Evolutionary conservation across 768 basidiomycete species (phyloP), one percentile per base, ranked within the genome.

Genomic region (Suillus tomentosus): DNA sequence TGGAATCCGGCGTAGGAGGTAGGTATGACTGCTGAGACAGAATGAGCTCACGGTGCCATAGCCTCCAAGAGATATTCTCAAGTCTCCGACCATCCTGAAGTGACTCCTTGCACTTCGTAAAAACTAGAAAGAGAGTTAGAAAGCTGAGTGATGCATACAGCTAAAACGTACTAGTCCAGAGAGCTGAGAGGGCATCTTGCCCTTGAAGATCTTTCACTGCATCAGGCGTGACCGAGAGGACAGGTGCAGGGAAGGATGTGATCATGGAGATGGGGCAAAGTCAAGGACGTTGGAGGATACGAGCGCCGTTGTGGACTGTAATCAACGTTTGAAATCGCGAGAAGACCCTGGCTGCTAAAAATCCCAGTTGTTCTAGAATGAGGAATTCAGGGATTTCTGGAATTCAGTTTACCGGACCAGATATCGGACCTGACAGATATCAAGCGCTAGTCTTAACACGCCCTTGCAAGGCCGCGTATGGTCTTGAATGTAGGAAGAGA

Each of bases 41-140:
- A 60, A 81, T 73, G 70, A 90, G 79, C 66, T 90, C 85, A 67
- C 87, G 84, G 72, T 90, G 85, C 89, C 92, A 92, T 9, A 95
- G 78, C 60, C 94, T 80, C 94, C 94, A 96, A 3, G 90, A 87
- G 61, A 95, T 88, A 71, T 96, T 94, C 77, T 95, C 94, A 36
- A 95, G 82, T 36, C 94, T 78, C 7, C 80, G 82, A n/a, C 94
- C 94, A 69, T 95, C 89, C 69, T 89, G 84, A 3, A 95, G 79
- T 2, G 87, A 87, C 67, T 85, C 83, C 75, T 91, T 92, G 79
- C 90, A 93, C 74, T 92, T 92, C 60, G 91, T 86, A 71, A 95
- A 94, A 8, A 95, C 94, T 93, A 68, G 57, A 60, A 62, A 61
- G 31, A 61, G 6, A 62, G 15, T 70, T 69, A 43, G 31, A 45